phyloP scores from a whole-genome alignment of 352 stramenopile species.

The Blastocystis hominis region DNA sequence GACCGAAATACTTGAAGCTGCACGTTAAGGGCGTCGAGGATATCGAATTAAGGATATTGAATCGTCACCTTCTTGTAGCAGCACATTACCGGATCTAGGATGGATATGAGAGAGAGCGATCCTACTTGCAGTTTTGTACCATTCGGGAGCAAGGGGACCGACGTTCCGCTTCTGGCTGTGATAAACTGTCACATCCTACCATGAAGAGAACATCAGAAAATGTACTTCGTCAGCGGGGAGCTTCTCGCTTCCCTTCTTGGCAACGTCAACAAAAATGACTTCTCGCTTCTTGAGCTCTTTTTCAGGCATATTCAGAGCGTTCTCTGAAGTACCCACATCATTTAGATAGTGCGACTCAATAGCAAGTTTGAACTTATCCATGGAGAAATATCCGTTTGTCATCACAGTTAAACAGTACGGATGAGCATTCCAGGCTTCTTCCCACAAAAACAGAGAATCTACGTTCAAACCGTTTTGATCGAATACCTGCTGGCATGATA shows the following conservation, averaged over 20 bases:
- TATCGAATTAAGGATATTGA: conserved; percentile 26
- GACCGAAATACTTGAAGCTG: conserved; percentile 55
- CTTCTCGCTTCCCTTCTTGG: conserved; percentile 51
- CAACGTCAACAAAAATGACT: conserved; percentile 40
- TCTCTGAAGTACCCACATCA: conserved; percentile 43
- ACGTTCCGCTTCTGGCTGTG: conserved; percentile 50
- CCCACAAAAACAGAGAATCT: conserved; percentile 53
- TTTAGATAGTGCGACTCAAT: conserved; percentile 51
- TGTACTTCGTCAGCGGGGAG: conserved; percentile 38
- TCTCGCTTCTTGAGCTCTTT: conserved; percentile 54
- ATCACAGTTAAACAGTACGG: conserved; percentile 54
- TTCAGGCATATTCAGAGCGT: conserved; percentile 5
- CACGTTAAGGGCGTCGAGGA: background rate
- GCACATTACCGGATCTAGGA: conserved; percentile 42
- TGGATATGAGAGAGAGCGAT: background rate
- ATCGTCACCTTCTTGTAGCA: conserved; percentile 55
- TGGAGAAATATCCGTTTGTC: conserved; percentile 46
- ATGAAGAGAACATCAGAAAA: background rate
- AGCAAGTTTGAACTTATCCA: conserved; percentile 52
- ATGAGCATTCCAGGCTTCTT: conserved; percentile 57
- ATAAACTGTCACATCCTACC: conserved; percentile 45
- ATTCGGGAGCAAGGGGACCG: conserved; percentile 53
- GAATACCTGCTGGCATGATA: conserved; percentile 17
- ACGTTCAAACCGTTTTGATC: background rate
- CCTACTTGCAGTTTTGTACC: conserved; percentile 51